A percentile compares a stretch with the other conserved stretches of the same genome.
Evolutionary conservation across 1,139 yeast genomes (phyloP).

Genomic region (Blastobotrys raffinosifermentans): DNA sequence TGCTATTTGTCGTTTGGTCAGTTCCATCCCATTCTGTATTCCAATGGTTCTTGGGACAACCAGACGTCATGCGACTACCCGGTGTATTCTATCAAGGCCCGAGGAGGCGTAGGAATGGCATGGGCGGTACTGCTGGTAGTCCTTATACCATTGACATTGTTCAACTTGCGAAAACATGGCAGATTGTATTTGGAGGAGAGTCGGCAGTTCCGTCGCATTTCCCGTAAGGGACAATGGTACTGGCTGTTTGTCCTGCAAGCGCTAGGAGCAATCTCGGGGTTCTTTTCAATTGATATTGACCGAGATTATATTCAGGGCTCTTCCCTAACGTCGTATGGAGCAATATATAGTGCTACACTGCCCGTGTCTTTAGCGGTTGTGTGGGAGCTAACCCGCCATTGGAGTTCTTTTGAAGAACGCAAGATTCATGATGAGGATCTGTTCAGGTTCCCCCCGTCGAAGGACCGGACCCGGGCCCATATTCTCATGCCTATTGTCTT

Average conservation of each 20-base stretch:
- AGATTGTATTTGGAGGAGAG: slow-evolving; percentile 13
- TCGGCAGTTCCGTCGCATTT: slow-evolving; percentile 18
- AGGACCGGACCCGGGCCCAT: slow-evolving; percentile 18
- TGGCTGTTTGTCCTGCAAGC: slow-evolving; percentile 24
- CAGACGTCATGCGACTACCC: slow-evolving; percentile 23
- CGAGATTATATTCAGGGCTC: slow-evolving; percentile 26
- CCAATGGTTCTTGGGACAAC: slow-evolving; percentile 22
- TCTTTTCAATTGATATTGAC: slow-evolving; percentile 26
- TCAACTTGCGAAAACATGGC: slow-evolving; percentile 25
- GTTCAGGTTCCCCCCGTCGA: slow-evolving; percentile 17
- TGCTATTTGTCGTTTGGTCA: slow-evolving; percentile 25
- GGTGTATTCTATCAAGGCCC: slow-evolving; percentile 16
- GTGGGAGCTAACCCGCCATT: slow-evolving; percentile 27
- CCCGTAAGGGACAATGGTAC: slow-evolving; percentile 29
- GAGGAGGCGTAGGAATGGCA: slow-evolving; percentile 24
- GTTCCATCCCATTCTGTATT: slow-evolving; percentile 18
- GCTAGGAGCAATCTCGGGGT: slow-evolving; percentile 24
- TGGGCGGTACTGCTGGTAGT: slow-evolving; percentile 19
- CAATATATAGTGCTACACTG: slow-evolving; percentile 20
- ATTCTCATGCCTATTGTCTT: slow-evolving; percentile 21
- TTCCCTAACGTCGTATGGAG: slow-evolving; percentile 23
- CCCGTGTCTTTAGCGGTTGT: slow-evolving; percentile 21
- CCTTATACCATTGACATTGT: slow-evolving; percentile 21
- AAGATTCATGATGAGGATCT: slow-evolving; percentile 23
- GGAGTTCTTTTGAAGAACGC: slow-evolving; percentile 29